These are phyloP conservation scores for Neurospora crassa DNA, from an alignment of 2,329 filamentous ascomycete genomes.

Conservation along the genomic window DNA sequence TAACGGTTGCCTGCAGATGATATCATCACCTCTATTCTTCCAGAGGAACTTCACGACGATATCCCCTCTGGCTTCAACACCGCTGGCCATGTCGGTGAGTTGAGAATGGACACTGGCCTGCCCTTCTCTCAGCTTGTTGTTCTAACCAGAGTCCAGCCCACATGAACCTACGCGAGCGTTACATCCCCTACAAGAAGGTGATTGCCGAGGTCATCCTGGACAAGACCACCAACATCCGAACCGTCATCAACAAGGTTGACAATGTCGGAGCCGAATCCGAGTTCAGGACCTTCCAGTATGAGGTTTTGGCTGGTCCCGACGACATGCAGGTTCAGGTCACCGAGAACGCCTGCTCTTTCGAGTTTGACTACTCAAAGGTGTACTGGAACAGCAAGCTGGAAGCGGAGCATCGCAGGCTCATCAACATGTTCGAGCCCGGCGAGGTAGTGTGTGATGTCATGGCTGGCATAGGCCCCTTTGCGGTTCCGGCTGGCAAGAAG, in stretches of 20 bases:
- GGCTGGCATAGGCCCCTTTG: conserved; percentile 94
- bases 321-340: conserved; percentile 76
- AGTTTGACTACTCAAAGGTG: conserved; percentile 90
- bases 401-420: conserved; percentile 76
- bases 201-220: conserved; percentile 81
- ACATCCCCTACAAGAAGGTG: conserved; percentile 74
- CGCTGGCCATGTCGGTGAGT: conserved; percentile 74
- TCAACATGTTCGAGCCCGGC: conserved; percentile 66
- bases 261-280: conserved; percentile 77
- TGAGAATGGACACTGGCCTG: conserved; percentile 6
- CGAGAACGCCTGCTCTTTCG: conserved; percentile 78
- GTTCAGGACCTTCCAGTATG: conserved; percentile 88
- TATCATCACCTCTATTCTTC: conserved; percentile 72
- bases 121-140: conserved; percentile 1
- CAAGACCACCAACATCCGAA: conserved; percentile 74
- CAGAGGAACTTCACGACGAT: conserved; percentile 68
- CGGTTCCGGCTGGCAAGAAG: conserved; percentile 81
- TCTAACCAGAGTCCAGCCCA: conserved; percentile 49
- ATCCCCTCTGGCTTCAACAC: conserved; percentile 79
- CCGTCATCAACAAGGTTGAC: conserved; percentile 93
- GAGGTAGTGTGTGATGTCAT: conserved; percentile 94
- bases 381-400: conserved; percentile 96
- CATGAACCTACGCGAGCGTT: conserved; percentile 77
- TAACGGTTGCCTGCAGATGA: conserved; percentile 45
- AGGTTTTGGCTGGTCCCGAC: conserved; percentile 73